Evolutionary conservation across 306 rosid species (phyloP), one percentile per base, ranked within the genome.

Genomic region (Sesbania bispinosa): DNA sequence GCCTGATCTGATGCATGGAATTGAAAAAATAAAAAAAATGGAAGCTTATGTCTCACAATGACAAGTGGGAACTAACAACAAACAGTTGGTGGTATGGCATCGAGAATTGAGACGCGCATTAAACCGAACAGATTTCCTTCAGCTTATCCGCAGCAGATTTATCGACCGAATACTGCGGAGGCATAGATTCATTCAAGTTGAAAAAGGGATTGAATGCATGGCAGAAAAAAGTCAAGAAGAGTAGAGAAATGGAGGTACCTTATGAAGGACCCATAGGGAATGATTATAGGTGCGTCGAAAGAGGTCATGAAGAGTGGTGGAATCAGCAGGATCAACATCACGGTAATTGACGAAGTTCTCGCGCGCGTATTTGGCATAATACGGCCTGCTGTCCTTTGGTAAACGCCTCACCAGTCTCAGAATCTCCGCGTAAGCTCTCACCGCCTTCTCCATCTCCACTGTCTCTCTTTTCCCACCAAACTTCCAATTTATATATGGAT

Each of bases 181-280:
- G 61, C 50, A 74, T 6, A n/a, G n/a, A n/a, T n/a, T n/a, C n/a
- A n/a, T n/a, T n/a, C 63, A 20, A 0, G n/a, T n/a, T n/a, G n/a
- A n/a, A n/a, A n/a, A n/a, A n/a, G n/a, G n/a, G n/a, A n/a, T n/a
- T n/a, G n/a, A n/a, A n/a, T n/a, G n/a, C n/a, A n/a, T n/a, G n/a
- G n/a, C n/a, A n/a, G n/a, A n/a, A n/a, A n/a, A n/a, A n/a, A n/a
- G n/a, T n/a, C n/a, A n/a, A n/a, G n/a, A n/a, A n/a, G n/a, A n/a
- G n/a, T n/a, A n/a, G n/a, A n/a, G n/a, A n/a, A n/a, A n/a, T n/a
- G n/a, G n/a, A n/a, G n/a, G n/a, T n/a, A 88, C 98, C 98, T 93
- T 88, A 9, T 82, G 61, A 65, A 93, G 96, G 27, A 94, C 85
- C 98, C 96, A 93, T 15, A 90, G 14, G 59, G 98, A 88, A 23